Base-by-base conservation (phyloP, 306 rosid genomes). In the Cicer bijugum region DNA sequence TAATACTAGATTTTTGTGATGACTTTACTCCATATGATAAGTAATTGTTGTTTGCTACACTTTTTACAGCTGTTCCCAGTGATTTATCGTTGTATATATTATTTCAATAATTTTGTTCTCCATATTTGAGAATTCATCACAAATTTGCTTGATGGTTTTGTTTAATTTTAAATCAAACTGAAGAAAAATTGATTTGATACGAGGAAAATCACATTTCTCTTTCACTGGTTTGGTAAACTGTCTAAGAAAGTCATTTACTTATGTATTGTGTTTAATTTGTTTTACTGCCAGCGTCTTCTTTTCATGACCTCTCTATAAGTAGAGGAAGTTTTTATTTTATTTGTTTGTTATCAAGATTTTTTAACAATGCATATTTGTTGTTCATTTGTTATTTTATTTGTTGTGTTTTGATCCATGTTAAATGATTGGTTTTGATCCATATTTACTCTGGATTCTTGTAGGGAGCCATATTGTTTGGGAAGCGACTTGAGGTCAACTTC, bases 401-500 rank as follows among this genome's bases (percentile, higher is more conserved):
- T 8, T 43, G 46, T 66, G 9, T 57, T 47, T 38, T 14, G 50
- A 37, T 47, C 19, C 9, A 28, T 33, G 44, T 46, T 2, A 14
- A 68, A 56, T 69, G 11, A 44, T 48, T 38, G 17, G 68, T 43
- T 15, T 1, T 42, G 15, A 7, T 44, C 45, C 12, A 53, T 78
- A 28, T 37, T 63, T 62, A 15, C 35, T 37, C 19, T 56, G 33
- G 5, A 20, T 79, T n/a, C 45, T n/a, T 45, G 12, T 40, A 95
- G 99, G 99, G 99, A 75, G 89, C 97, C 44, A 65, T 87, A 84
- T 83, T 95, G 79, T 91, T 95, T 80, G 99, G 90, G 64, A 95
- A 91, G 90, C 88, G 88, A 59, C 74, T 95, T 68, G 99, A 95
- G 82, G 99, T 95, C 52, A 95, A 95, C 89, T 95, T 83, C 80